Base-by-base conservation (phyloP, 2,329 filamentous ascomycete species). In the Didymella glomerata region DNA sequence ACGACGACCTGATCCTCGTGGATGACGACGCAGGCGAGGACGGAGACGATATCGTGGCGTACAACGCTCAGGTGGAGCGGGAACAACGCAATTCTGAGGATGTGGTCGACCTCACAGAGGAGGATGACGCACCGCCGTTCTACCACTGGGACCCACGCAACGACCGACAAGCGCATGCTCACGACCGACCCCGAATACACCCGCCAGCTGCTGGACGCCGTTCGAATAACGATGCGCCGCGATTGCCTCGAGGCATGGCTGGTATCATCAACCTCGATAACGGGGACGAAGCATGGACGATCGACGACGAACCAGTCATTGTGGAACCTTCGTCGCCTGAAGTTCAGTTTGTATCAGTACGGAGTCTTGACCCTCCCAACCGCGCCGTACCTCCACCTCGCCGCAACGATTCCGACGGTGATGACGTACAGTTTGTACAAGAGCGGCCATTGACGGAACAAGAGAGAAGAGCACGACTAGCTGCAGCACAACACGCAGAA, bases 331-430 rank as follows among this genome's bases (percentile, higher is more conserved):
- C 59, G 1, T 75, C 73, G 42, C 82, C 82, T 2, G 84, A 86
- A 49, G 78, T 86, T 8, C 76, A 85, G 57, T 83, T 85, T 65
- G 69, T 77, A n/a, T 75, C 73, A 2, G 65, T 73, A 14, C 68
- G 75, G 16, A 60, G 62, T 4, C 65, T 77, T 9, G 65, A 68
- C 11, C 67, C 67, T 10, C 60, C 57, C 11, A 65, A 55, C 18
- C 68, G 56, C 6, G 24, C 41, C 11, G 45, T 42, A 4, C 36
- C 60, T 2, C 38, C 42, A n/a, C 40, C 53, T 24, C 42, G 28
- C 38, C 44, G 51, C 14, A 62, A 61, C 48, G 62, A 65, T 25
- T 56, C 56, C 11, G 68, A 71, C 22, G 69, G 65, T 1, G 73
- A 74, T 16, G 72, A 75, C 22, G 66, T 76, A 13, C 66, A 75